These are phyloP conservation scores for Trichophyton mentagrophytes DNA, from an alignment of 2,329 filamentous ascomycete species.

Conservation along the genomic window DNA sequence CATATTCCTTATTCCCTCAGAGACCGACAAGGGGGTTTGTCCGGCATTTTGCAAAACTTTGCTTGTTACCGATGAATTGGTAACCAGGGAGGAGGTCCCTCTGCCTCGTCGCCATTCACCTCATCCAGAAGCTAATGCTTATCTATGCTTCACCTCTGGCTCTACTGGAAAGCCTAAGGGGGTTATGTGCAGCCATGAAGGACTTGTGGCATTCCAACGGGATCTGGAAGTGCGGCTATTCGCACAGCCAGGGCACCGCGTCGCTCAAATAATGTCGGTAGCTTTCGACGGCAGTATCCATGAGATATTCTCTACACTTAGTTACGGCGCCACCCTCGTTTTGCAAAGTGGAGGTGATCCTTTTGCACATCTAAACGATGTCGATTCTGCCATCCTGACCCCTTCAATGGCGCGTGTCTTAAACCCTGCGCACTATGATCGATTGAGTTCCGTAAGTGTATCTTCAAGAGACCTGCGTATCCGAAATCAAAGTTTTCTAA, in stretches of 20 bases:
- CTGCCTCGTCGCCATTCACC: too few relatives aligned
- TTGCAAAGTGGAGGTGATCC: background rate
- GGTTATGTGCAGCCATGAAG: conserved; percentile 25
- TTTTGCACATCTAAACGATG: background rate
- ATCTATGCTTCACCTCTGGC: conserved; percentile 36
- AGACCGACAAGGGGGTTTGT: background rate
- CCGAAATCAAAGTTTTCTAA: too few relatives aligned
- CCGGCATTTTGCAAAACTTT: background rate
- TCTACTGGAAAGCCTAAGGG: conserved; percentile 33
- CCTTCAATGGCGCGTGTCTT: background rate
- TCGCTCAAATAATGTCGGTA: conserved; percentile 3
- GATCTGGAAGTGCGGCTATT: conserved; percentile 29
- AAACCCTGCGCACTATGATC: background rate
- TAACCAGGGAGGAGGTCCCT: too few relatives aligned
- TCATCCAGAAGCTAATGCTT: conserved; percentile 18
- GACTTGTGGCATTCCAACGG: conserved; percentile 26
- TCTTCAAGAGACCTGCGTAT: background rate
- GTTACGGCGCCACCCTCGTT: background rate
- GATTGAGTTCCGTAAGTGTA: background rate
- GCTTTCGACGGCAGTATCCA: conserved; percentile 1
- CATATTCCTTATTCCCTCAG: background rate
- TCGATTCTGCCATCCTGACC: background rate
- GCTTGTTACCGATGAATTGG: background rate
- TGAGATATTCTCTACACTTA: background rate
- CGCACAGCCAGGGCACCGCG: conserved; percentile 2